Evolutionary conservation across 2,329 filamentous ascomycete species (phyloP), one percentile per base, ranked within the genome.

Genomic region (Septoria petroselini): DNA sequence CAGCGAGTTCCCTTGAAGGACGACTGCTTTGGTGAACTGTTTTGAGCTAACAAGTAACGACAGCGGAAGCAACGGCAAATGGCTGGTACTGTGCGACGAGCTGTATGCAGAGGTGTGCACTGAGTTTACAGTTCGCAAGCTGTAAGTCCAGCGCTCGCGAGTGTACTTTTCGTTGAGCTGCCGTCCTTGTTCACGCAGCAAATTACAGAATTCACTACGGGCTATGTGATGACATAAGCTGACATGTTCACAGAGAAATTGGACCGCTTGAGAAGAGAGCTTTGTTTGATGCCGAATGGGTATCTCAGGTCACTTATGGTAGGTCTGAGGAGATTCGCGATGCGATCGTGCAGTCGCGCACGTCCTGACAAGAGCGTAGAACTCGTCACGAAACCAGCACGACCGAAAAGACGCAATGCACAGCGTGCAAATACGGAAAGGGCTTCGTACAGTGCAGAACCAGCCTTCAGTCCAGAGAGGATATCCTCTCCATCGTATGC

Each of bases 251-350:
- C 40, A 42, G 40, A 17, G 43, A 45, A 17, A 34, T 45, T n/a
- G 41, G 25, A 5, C 19, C 23, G 8, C 19, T 14, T 6, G 42
- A 51, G 41, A 54, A 40, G 27, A 42, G 42, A 15, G 25, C 39
- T 4, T 21, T 54, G 12, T 52, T 54, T 39, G 52, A 54, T 42
- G 48, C 49, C 19, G 48, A 54, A 14, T 45, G 52, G 52, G 48
- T 48, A n/a, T 39, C 52, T 15, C 44, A 48, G 41, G 48, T 52
- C 19, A 52, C 39, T 12, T 54, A 54, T n/a, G 52, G 43, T 46
- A 46, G 21, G 4, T 14, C n/a, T 4, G 19, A 14, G 29, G 29
- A 14, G 14, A 14, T 17, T 35, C n/a, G n/a, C 34, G 17, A 19
- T 11, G 9, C 21, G 34, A 15, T 23, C 9, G 9, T 19, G 21